Conservation (phyloP, 2,329 filamentous ascomycete species). For the Madurella mycetomatis region DNA sequence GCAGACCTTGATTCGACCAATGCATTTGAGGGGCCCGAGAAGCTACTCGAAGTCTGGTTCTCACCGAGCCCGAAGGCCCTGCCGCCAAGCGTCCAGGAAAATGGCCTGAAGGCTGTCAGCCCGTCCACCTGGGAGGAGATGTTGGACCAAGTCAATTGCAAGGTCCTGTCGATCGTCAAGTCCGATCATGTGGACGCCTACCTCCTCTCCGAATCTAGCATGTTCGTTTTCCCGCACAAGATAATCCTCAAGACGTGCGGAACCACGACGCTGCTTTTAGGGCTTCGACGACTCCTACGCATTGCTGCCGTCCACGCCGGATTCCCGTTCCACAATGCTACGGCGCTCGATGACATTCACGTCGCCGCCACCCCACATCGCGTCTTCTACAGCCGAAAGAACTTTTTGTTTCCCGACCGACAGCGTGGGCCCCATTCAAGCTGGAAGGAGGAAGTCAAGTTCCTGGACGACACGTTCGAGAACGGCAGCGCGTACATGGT, state of each 20-base stretch:
- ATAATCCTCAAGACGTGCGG: constrained; percentile 97
- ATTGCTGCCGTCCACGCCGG: constrained; percentile 84
- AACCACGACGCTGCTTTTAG: constrained; percentile 87
- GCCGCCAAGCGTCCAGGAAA: constrained; percentile 63
- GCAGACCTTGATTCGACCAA: constrained; percentile 83
- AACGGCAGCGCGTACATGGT: constrained; percentile 98
- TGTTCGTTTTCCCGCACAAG: constrained; percentile 99
- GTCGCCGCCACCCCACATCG: constrained; percentile 85
- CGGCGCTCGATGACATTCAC: constrained; percentile 60
- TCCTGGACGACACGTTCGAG: constrained; percentile 84
- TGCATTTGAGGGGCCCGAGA: constrained; percentile 97
- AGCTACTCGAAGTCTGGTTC: constrained; percentile 98
- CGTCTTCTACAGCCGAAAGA: constrained; percentile 98
- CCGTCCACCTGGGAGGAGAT: constrained; percentile 89
- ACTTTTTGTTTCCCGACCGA: constrained; percentile 91
- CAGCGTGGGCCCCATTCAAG: constrained; percentile 92
- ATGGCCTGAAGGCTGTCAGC: constrained; percentile 81
- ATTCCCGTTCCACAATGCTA: constrained; percentile 76
- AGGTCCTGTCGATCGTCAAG: constrained; percentile 89
- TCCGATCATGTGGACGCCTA: constrained; percentile 96
- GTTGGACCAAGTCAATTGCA: constrained; percentile 97
- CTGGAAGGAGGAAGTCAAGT: constrained; percentile 95
- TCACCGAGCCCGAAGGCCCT: constrained; percentile 71
- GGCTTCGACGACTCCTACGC: constrained; percentile 84
- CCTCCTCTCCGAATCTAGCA: constrained; percentile 95